A percentile compares a stretch with the other conserved stretches of the same genome.
Conservation (phyloP, 1,139 yeast genomes). For the Kluyveromyces sp. region DNA sequence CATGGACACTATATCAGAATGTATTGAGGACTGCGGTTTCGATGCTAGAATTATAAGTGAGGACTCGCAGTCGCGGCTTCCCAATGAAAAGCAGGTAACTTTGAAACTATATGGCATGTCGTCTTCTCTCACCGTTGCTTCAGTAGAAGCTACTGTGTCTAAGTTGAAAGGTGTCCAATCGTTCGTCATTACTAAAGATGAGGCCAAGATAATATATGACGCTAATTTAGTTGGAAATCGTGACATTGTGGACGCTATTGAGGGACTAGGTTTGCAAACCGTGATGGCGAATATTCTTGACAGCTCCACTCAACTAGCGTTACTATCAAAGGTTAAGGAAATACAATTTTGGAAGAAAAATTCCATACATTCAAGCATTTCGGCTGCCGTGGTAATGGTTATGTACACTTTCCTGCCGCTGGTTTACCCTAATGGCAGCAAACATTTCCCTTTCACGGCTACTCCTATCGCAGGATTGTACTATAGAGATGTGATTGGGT, state of each 20-base stretch:
- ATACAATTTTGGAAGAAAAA: constrained; percentile 60
- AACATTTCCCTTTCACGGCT: constrained; percentile 22
- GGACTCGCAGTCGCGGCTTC: not conserved
- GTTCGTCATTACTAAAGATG: constrained; percentile 33
- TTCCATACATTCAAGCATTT: constrained; percentile 40
- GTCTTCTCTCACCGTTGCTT: constrained; percentile 50
- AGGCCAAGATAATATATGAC: constrained; percentile 33
- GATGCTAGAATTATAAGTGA: constrained; percentile 39
- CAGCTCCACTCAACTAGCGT: constrained; percentile 49
- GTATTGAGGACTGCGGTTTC: constrained; percentile 73
- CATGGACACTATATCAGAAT: constrained; percentile 32
- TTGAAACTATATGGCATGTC: constrained; percentile 53
- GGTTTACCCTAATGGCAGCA: constrained; percentile 14
- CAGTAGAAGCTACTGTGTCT: constrained; percentile 42
- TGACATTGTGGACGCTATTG: constrained; percentile 43
- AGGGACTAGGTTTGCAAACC: constrained; percentile 45
- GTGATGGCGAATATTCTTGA: constrained; percentile 29
- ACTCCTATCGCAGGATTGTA: constrained; percentile 45
- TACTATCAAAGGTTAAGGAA: constrained; percentile 65
- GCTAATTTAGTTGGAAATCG: constrained; percentile 48
- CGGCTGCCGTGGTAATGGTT: constrained; percentile 20
- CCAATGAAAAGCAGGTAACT: constrained; percentile 8
- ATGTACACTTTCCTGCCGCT: constrained; percentile 29
- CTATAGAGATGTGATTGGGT: constrained; percentile 54
- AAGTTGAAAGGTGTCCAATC: constrained; percentile 39